phyloP scores from a whole-genome alignment of 176 grass and related monocot genomes.

The Aegilops sharonensis region DNA sequence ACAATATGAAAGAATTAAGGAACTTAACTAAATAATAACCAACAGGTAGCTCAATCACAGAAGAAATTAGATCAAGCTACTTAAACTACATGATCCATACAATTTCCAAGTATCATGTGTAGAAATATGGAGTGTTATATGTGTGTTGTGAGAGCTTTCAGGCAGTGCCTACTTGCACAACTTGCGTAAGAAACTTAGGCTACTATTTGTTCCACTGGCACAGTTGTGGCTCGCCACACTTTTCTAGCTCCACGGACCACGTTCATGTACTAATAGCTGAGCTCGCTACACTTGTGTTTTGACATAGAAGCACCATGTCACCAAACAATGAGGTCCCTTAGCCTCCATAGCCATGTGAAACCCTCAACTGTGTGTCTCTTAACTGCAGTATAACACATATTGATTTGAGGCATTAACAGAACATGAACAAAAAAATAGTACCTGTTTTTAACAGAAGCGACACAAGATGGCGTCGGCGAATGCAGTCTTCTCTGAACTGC shows the following conservation, averaged over 20 bases:
- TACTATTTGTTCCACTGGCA: not conserved
- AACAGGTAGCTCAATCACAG: not conserved
- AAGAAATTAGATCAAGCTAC: not conserved
- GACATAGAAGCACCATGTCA: not conserved
- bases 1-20: not conserved
- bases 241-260: not conserved
- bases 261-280: not conserved
- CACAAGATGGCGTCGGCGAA: conserved; percentile 39
- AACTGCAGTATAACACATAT: not conserved
- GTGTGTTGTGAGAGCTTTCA: not conserved
- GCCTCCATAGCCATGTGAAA: not conserved
- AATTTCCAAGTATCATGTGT: not conserved
- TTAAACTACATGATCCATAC: not conserved
- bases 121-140: not conserved
- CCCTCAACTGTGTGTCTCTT: not conserved
- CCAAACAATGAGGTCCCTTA: not conserved
- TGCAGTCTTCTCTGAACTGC: conserved; percentile 46
- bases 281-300: not conserved
- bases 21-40: too few relatives aligned
- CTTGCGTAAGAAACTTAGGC: not conserved
- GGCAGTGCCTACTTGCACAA: not conserved
- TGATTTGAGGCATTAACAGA: conserved; percentile 19
- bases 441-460: conserved; percentile 73
- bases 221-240: not conserved
- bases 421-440: conserved; percentile 35